Evolutionary conservation across 345 rosid species (phyloP), one percentile per base, ranked within the genome.

Genomic region (Streptanthus diversifolius): DNA sequence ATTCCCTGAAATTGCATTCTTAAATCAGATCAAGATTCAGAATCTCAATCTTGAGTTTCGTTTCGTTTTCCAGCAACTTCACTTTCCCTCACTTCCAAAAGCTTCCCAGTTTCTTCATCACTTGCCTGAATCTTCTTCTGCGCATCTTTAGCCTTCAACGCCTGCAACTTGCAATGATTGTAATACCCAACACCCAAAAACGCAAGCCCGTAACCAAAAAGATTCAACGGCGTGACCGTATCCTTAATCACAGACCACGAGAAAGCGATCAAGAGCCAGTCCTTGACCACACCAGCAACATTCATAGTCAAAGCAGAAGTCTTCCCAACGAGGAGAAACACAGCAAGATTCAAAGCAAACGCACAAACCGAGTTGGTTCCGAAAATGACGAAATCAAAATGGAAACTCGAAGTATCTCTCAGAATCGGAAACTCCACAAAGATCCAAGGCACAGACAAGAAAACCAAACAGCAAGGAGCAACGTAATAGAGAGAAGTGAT

Each of bases 171-270:
- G 15, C 93, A 83, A 52, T 93, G 96, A 51, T 93, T 93, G 51
- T 93, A 93, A 72, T 93, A 93, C 3, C 80, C 98, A 36, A 93
- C 98, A 45, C 98, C 98, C 84, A 93, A 56, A 48, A 93, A 93
- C 0, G 96, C 98, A 18, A 93, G 83, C 3, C 90, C 97, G 18
- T 90, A 93, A 0, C 98, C 98, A 22, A 93, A 84, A 63, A 93
- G 70, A 72, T 93, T 93, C 11, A 93, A 67, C 0, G 90, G 92
- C 4, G 98, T 93, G 8, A 93, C 98, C 0, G 96, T 90, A 39
- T 93, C 98, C 87, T 93, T 89, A 25, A 93, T 93, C 47, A 93
- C 93, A 0, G 98, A 93, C 98, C 98, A 93, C 0, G 98, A 93
- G 73, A 93, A 93, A 0, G 97, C 98, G 22, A 93, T 93, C 85